phyloP scores from a whole-genome alignment of 2,329 filamentous ascomycete genomes.

The Elsinoe necatrix region DNA sequence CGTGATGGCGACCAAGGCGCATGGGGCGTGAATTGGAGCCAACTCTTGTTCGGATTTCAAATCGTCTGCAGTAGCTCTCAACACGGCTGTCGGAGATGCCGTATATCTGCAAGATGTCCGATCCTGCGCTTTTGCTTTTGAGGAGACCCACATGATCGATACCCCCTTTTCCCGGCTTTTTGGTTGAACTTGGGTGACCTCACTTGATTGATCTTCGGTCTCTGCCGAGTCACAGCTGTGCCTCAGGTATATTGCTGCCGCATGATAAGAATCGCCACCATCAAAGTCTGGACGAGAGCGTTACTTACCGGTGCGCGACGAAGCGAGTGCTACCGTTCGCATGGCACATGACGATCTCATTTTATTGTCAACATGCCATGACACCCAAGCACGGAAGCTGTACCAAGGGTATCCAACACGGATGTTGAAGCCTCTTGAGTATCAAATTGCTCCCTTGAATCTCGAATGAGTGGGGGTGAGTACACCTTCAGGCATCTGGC shows the following conservation, averaged over 20 bases:
- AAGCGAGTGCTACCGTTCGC: no score
- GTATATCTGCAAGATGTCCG: background rate
- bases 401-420: no score
- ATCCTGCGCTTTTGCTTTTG: slow-evolving; percentile 5
- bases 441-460: no score
- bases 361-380: no score
- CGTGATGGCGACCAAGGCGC: slow-evolving; percentile 3
- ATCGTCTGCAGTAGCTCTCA: slow-evolving; percentile 11
- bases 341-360: no score
- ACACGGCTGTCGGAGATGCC: slow-evolving; percentile 8
- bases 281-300: no score
- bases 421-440: no score
- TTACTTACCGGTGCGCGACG: no score
- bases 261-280: background rate
- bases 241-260: background rate
- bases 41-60: slow-evolving; percentile 10
- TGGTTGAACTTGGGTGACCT: background rate
- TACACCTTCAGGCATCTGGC: no score
- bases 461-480: no score
- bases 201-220: background rate
- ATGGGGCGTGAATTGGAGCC: background rate
- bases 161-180: background rate
- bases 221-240: slow-evolving; percentile 1
- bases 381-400: no score
- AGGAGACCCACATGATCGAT: background rate